These are phyloP conservation scores for Saccharomyces hybrid DNA, from an alignment of 1,139 yeast species.

Conservation along the genomic window DNA sequence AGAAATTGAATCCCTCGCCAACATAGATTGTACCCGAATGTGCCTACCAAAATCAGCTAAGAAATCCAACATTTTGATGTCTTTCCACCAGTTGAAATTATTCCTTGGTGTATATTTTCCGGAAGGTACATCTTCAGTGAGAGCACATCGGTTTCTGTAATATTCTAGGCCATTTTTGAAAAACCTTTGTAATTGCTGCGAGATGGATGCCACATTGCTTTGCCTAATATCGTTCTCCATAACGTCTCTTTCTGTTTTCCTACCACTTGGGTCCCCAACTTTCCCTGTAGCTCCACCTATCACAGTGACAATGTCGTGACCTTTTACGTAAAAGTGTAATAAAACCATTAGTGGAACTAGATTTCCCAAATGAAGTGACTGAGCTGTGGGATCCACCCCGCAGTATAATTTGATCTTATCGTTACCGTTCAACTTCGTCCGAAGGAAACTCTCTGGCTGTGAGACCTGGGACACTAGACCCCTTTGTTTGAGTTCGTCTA, in stretches of 20 bases:
- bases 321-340: constrained; percentile 74
- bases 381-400: constrained; percentile 96
- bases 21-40: constrained; percentile 79
- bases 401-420: constrained; percentile 58
- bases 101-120: constrained; percentile 46
- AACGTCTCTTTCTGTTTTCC: constrained; percentile 61
- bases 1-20: constrained; percentile 81
- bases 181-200: constrained; percentile 53
- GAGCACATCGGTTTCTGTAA: constrained; percentile 37
- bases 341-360: constrained; percentile 78
- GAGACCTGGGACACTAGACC: constrained; percentile 33
- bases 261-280: constrained; percentile 96
- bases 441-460: constrained; percentile 21
- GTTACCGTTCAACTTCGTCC: constrained; percentile 22
- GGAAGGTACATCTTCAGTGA: constrained; percentile 36
- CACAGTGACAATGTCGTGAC: constrained; percentile 72
- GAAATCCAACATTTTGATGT: constrained; percentile 66
- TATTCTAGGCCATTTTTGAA: constrained; percentile 53
- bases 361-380: constrained; percentile 84
- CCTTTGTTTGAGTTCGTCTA: constrained; percentile 24
- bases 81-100: constrained; percentile 82
- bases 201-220: constrained; percentile 53
- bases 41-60: constrained; percentile 69
- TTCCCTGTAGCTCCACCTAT: constrained; percentile 98
- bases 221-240: constrained; percentile 46